Base-by-base conservation (phyloP, 2,329 filamentous ascomycete species). In the Diaporthe caulivora region DNA sequence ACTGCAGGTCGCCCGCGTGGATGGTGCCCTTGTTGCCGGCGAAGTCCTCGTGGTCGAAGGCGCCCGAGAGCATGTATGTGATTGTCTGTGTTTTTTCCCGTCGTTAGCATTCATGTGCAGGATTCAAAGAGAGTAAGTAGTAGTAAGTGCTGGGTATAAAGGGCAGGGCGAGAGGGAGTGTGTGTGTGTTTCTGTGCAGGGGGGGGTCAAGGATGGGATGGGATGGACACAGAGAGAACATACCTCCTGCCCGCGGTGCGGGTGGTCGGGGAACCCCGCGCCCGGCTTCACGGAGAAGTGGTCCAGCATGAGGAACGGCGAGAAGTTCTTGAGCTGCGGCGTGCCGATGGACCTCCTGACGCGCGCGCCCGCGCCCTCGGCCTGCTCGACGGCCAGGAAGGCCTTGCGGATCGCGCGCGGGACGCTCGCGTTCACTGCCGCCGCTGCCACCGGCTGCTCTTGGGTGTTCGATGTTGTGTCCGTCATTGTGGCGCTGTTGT, bases 261-360 rank as follows among this genome's bases (percentile, higher is more conserved):
- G 73, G n/a, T 98, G 95, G 81, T 98, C 95, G 0, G 95, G 95
- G 81, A 98, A 98, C 0, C 95, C 95, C 13, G 95, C 93, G 73
- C 94, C 94, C 1, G 92, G 91, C 70, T 90, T 89, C 78, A 97
- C 91, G 71, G 88, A 90, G 86, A 98, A 98, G 85, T 98, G 94
- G 81, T 98, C 96, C 60, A 98, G 93, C 95, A 98, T 98, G 57
- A 98, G 88, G 84, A 98, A 98, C 0, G 96, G 97, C 18, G 92
- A 94, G 83, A 98, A 93, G 86, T 97, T 95, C 80, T 92, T 91
- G 29, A 98, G 88, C 77, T 93, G 89, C 7, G 93, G 89, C 1
- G 95, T 97, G 77, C 96, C 96, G 77, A 98, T 94, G 54, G 94
- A 95, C 73, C 96, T 92, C 76, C 96, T 91, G 18, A 98, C 96